Conservation (phyloP, 2,329 filamentous ascomycete species). For the Clonostachys rhizophaga region DNA sequence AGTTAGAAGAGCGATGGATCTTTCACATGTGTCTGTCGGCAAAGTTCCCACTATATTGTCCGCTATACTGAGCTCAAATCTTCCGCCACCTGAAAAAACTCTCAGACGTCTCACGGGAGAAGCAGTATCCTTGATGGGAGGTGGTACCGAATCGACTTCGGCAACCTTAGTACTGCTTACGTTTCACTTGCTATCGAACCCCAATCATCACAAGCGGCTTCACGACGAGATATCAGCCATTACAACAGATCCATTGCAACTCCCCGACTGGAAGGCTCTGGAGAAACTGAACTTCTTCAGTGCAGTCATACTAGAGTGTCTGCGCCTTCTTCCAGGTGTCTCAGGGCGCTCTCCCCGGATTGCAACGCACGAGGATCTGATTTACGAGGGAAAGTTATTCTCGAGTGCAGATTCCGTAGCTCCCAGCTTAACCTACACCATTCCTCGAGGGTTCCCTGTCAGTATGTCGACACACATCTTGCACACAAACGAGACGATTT, state of each 20-base stretch:
- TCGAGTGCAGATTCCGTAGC: too few species aligned
- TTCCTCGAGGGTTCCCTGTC: slow-evolving; percentile 21
- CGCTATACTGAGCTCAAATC: too few species aligned
- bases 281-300: slow-evolving; percentile 28
- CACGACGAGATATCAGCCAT: slow-evolving; percentile 16
- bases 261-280: slow-evolving; percentile 17
- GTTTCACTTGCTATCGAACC: slow-evolving; percentile 25
- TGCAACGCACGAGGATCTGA: slow-evolving; percentile 16
- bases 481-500: slow-evolving; percentile 29
- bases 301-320: slow-evolving; percentile 27
- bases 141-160: slow-evolving; percentile 4
- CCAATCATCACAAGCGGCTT: slow-evolving; percentile 18
- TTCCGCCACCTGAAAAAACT: too few species aligned
- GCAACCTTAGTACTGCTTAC: slow-evolving; percentile 23
- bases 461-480: slow-evolving; percentile 23
- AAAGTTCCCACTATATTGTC: too few species aligned
- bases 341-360: slow-evolving; percentile 15
- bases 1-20: too few species aligned
- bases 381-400: slow-evolving; percentile 13
- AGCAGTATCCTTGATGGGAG: too few species aligned
- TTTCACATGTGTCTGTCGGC: too few species aligned
- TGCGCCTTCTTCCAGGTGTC: slow-evolving; percentile 25
- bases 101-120: too few species aligned
- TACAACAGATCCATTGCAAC: slow-evolving; percentile 13
- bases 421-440: too few species aligned